These are phyloP conservation scores for Termitomyces sp. DNA, from an alignment of 768 basidiomycete species.

Conservation along the genomic window DNA sequence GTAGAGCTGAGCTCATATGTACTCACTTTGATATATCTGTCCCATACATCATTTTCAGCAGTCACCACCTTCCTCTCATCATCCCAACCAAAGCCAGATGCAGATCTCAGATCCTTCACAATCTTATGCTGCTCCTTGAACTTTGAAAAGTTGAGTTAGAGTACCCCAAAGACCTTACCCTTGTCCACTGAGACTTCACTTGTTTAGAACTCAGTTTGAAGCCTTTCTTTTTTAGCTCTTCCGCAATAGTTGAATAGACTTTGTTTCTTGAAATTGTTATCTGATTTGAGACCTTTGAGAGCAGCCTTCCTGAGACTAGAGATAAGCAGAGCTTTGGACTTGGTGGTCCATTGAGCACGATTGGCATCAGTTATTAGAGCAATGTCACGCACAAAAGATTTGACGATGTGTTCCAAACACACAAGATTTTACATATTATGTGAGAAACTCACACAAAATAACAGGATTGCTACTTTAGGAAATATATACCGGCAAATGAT, in stretches of 20 bases:
- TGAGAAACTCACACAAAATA: no score
- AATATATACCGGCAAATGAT: no score
- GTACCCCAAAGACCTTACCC: neutral
- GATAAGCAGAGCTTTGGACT: no score
- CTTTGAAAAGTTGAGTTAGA: neutral
- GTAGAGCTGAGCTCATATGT: neutral
- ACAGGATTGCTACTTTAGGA: no score
- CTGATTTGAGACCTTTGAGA: neutral
- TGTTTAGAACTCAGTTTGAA: neutral
- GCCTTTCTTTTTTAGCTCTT: neutral
- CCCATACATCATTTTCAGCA: neutral
- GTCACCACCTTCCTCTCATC: neutral
- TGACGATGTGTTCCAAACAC: no score
- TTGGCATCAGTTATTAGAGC: no score
- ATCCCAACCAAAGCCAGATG: neutral
- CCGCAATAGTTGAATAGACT: neutral
- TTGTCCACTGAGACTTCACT: neutral
- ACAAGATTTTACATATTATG: no score
- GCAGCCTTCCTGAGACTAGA: no score
- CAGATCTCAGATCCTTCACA: neutral
- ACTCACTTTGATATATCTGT: neutral
- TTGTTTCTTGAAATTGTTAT: neutral
- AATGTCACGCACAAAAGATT: no score
- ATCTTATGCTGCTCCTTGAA: neutral
- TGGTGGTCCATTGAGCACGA: no score